A percentile compares a stretch with the other conserved stretches of the same genome.
Conservation (phyloP, 1,284 basidiomycete genomes). For the Cryptococcus sp. region DNA sequence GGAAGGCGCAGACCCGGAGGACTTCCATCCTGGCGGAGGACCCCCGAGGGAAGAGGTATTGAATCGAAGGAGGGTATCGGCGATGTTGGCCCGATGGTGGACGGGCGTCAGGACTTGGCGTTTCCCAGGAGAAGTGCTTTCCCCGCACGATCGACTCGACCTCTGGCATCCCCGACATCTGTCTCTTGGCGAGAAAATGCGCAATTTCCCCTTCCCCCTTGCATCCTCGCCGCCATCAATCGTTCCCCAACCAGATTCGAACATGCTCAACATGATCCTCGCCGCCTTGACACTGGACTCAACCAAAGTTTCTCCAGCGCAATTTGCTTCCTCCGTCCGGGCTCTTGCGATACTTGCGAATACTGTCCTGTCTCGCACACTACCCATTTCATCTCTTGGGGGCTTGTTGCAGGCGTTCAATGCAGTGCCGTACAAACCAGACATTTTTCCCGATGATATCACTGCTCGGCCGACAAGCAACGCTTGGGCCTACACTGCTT, state of each 20-base stretch:
- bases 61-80: conserved; percentile 12
- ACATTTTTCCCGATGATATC: conserved; percentile 43
- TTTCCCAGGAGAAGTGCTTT: conserved; percentile 50
- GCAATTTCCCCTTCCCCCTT: conserved; percentile 47
- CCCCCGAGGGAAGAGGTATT: conserved; percentile 24
- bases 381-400: conserved; percentile 44
- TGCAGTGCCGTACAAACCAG: conserved; percentile 32
- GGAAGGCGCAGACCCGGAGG: conserved; percentile 41
- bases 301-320: conserved; percentile 12
- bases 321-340: conserved; percentile 43
- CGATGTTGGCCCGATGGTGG: conserved; percentile 43
- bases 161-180: conserved; percentile 51
- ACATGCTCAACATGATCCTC: conserved; percentile 39
- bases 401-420: conserved; percentile 38
- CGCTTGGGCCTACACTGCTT: conserved; percentile 48
- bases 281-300: conserved; percentile 33
- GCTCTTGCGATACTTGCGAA: conserved; percentile 52
- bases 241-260: conserved; percentile 40
- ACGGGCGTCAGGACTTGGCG: conserved; percentile 48
- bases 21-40: conserved; percentile 43
- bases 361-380: conserved; percentile 49
- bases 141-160: conserved; percentile 48
- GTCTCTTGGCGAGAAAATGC: conserved; percentile 42
- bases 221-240: conserved; percentile 49
- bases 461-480: conserved; percentile 1